Evolutionary conservation across 495 filamentous ascomycete genomes (phyloP).

Genomic region (Rostrohypoxylon terebratum): DNA sequence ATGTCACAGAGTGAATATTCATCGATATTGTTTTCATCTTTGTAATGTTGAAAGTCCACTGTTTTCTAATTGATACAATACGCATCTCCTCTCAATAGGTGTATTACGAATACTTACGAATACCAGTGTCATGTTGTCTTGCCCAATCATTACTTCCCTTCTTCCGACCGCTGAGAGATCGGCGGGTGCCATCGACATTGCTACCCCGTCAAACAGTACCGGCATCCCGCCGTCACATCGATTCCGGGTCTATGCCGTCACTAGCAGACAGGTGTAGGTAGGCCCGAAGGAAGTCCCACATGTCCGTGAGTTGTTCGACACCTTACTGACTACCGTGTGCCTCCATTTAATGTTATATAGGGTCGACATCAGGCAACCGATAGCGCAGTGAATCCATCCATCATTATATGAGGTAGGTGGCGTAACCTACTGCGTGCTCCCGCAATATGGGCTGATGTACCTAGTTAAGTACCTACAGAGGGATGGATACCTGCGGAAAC

Average conservation of each 20-base stretch:
- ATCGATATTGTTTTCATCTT: no score
- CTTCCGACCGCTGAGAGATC: constrained; percentile 4
- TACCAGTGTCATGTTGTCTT: background rate
- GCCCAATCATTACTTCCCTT: constrained; percentile 2
- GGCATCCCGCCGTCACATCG: constrained; percentile 14
- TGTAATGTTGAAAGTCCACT: background rate
- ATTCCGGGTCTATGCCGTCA: background rate
- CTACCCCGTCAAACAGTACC: background rate
- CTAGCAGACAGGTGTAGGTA: background rate
- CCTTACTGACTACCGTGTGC: background rate
- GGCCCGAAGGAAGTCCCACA: constrained; percentile 6
- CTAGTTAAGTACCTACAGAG: no score
- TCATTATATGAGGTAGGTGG: background rate
- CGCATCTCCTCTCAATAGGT: background rate
- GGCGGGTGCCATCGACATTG: background rate
- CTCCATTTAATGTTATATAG: background rate
- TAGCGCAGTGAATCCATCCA: no score
- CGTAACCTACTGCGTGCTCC: background rate
- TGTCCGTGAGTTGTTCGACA: background rate
- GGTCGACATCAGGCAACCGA: background rate
- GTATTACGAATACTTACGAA: background rate
- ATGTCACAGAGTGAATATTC: no score
- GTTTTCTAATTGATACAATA: background rate
- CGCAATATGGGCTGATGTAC: no score
- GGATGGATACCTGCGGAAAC: no score